These are phyloP conservation scores for Hypoxylon lenormandii DNA, from an alignment of 495 filamentous ascomycete species.

Conservation along the genomic window DNA sequence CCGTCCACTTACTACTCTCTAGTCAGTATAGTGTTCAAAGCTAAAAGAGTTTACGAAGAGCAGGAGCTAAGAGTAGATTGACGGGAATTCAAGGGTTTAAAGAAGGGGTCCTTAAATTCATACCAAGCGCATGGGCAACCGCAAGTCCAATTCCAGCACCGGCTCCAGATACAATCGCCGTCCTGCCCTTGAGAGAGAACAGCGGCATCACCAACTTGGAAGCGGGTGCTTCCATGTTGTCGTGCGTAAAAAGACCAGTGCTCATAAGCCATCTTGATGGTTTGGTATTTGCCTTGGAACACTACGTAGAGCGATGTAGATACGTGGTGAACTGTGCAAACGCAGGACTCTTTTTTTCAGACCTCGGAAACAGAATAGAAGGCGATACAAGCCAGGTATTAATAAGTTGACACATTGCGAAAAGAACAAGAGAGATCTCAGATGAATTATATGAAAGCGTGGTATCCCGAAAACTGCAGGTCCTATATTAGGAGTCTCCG, in stretches of 20 bases:
- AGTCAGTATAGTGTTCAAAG: slow-evolving; percentile 17
- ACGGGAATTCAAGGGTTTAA: neutral
- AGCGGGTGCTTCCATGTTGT: slow-evolving; percentile 70
- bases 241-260: slow-evolving; percentile 69
- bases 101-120: neutral
- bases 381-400: slow-evolving; percentile 4
- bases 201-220: slow-evolving; percentile 76
- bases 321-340: neutral
- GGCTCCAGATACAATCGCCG: slow-evolving; percentile 84
- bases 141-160: slow-evolving; percentile 83
- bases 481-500: slow-evolving; percentile 28
- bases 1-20: slow-evolving; percentile 32
- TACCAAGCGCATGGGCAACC: slow-evolving; percentile 72
- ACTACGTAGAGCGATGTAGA: slow-evolving; percentile 2
- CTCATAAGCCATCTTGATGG: slow-evolving; percentile 58
- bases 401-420: neutral
- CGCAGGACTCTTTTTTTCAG: neutral
- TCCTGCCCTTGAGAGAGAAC: slow-evolving; percentile 85
- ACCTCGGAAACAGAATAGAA: neutral
- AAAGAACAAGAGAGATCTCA: slow-evolving; percentile 1
- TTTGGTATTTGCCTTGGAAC: neutral
- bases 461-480: slow-evolving; percentile 39
- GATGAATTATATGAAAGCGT: slow-evolving; percentile 35
- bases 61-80: neutral
- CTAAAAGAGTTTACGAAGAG: neutral